Conservation (phyloP, 306 rosid genomes). For the Lablab purpureus region DNA sequence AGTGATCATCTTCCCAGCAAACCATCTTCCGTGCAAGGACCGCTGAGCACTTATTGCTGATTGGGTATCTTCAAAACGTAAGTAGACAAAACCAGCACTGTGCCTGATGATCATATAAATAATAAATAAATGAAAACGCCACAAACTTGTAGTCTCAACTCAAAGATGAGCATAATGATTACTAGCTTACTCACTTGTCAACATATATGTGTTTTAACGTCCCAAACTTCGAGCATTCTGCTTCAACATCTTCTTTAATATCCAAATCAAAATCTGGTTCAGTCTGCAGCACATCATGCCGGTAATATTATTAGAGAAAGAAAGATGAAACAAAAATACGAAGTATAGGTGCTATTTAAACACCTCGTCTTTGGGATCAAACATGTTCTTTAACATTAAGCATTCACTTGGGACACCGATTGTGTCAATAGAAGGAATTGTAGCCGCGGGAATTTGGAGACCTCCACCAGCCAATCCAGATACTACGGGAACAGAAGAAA, state of each 20-base stretch:
- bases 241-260: slow-evolving; percentile 90
- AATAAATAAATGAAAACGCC: neutral
- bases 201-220: slow-evolving; percentile 72
- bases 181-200: slow-evolving; percentile 73
- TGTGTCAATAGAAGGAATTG: slow-evolving; percentile 61
- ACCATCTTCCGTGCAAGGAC: slow-evolving; percentile 97
- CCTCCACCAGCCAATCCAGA: slow-evolving; percentile 67
- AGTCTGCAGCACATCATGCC: slow-evolving; percentile 57
- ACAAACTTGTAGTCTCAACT: neutral
- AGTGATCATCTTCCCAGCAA: slow-evolving; percentile 97
- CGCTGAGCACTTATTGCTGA: slow-evolving; percentile 76
- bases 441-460: slow-evolving; percentile 65
- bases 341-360: slow-evolving; percentile 27
- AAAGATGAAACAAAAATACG: neutral
- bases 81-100: slow-evolving; percentile 79
- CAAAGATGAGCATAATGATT: slow-evolving; percentile 18
- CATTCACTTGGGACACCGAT: slow-evolving; percentile 92
- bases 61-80: slow-evolving; percentile 72
- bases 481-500: slow-evolving; percentile 60
- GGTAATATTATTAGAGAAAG: slow-evolving; percentile 32
- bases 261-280: slow-evolving; percentile 90
- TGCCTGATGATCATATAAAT: slow-evolving; percentile 60
- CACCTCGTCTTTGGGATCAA: slow-evolving; percentile 93
- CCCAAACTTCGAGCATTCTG: slow-evolving; percentile 89
- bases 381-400: slow-evolving; percentile 84